Evolutionary conservation across 768 basidiomycete species (phyloP).

Genomic region (Trametopsis cervina): DNA sequence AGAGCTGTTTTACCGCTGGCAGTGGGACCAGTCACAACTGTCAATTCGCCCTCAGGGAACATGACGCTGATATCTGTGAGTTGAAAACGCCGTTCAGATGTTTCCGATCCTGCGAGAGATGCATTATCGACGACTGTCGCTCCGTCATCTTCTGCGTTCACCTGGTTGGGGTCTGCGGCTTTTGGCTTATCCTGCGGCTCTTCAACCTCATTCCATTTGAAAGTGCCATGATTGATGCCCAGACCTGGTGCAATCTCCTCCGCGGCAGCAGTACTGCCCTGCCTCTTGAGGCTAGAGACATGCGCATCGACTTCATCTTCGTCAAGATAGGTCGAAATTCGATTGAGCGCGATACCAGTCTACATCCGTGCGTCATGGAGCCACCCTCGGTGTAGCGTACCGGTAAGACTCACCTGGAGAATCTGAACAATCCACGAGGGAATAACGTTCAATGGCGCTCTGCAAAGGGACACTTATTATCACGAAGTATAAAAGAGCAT

Average conservation of each 20-base stretch:
- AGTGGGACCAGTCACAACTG: conserved; percentile 71
- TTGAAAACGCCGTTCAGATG: conserved; percentile 50
- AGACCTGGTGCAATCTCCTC: conserved; percentile 29
- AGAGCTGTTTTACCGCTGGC: conserved; percentile 80
- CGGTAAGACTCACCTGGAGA: conserved; percentile 39
- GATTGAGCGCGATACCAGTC: conserved; percentile 49
- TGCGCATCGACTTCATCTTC: conserved; percentile 60
- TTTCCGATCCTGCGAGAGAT: conserved; percentile 11
- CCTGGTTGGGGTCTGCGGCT: conserved; percentile 10
- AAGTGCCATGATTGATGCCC: conserved; percentile 43
- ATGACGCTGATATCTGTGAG: conserved; percentile 56
- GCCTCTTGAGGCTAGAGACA: conserved; percentile 48
- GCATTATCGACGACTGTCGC: conserved; percentile 18
- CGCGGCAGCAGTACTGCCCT: conserved; percentile 15
- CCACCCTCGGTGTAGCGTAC: too few relatives aligned
- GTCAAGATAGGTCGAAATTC: conserved; percentile 52
- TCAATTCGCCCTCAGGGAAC: conserved; percentile 68
- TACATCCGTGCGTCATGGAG: too few relatives aligned
- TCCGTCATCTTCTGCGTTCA: conserved; percentile 13
- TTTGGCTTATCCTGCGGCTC: conserved; percentile 20
- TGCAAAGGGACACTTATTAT: conserved; percentile 20
- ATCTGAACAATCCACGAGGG: conserved; percentile 76
- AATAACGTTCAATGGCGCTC: conserved; percentile 70
- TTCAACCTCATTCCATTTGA: conserved; percentile 51
- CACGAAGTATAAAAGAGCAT: background rate